These are phyloP conservation scores for Avena sativa DNA, from an alignment of 176 grass and related monocot species.

Conservation along the genomic window DNA sequence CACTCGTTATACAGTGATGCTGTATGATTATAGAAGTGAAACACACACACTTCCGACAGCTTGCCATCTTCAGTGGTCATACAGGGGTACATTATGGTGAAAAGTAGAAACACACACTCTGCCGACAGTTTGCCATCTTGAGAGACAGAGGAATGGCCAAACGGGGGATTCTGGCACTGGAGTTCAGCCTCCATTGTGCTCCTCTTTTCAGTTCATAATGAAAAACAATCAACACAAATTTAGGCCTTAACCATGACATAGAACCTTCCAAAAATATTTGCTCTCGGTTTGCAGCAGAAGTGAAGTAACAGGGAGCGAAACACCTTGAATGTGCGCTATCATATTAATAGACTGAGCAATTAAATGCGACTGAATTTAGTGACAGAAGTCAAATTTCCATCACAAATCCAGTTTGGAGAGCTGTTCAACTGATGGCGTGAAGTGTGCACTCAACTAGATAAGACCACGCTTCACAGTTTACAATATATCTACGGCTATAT, in stretches of 20 bases:
- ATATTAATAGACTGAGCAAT: not conserved
- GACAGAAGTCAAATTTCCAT: constrained; percentile 28
- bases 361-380: not conserved
- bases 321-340: not conserved
- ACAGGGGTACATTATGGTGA: not conserved
- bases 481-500: constrained; percentile 21
- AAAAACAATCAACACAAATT: not conserved
- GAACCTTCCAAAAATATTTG: not conserved
- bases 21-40: not conserved
- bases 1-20: not conserved
- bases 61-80: constrained; percentile 3
- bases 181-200: not conserved
- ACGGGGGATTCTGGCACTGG: not conserved
- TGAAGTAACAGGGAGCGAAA: not conserved
- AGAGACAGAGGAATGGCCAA: not conserved
- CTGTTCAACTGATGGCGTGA: constrained; percentile 29
- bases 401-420: constrained; percentile 1
- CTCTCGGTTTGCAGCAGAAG: not conserved
- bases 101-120: not conserved
- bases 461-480: constrained; percentile 8
- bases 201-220: not conserved
- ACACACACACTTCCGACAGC: not conserved
- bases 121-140: not conserved
- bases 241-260: not conserved
- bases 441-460: not conserved